Base-by-base conservation (phyloP, 2,329 filamentous ascomycete genomes). In the Hymenoscyphus fructigenus region DNA sequence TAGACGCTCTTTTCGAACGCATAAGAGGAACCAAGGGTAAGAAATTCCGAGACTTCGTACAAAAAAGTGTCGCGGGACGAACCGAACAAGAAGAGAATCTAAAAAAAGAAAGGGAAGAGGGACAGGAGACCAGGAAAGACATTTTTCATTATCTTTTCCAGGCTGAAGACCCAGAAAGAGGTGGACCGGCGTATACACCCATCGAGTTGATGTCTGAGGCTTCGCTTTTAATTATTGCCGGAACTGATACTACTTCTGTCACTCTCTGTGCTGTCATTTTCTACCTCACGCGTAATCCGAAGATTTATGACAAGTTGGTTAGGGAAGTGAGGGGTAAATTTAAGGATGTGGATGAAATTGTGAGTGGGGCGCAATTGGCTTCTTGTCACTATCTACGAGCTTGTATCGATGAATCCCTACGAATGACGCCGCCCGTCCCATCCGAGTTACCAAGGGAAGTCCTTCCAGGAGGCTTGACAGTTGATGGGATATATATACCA, bases 81-180 rank as follows among this genome's bases (percentile, higher is more conserved):
- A 58, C 10, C 1, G 9, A 26, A 15, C 1, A 65, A 61, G 44
- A 59, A 28, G 23, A 38, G 23, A 53, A n/a, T n/a, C 36, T 14
- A 4, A 10, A 15, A 17, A 17, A 20, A 23, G 28, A 59, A 32
- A 41, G 60, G 26, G 32, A 47, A 17, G 59, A 20, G 3, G 28
- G 15, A 10, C 44, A 87, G 36, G 68, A 85, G 87, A 64, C 85
- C 7, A 57, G 89, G 41, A 85, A 87, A 65, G 89, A 91, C 73
- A 91, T 91, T 78, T 91, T 75, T 79, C 88, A 91, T 77, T 88
- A 91, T 75, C 83, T 92, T 14, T 83, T 91, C 66, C 88, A 88
- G 72, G 88, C 89, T 5, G 84, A 84, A 56, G 89, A 92, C 68
- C 57, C 57, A 3, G 88, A 91, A 73, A 90, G 88, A 0, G 88